Evolutionary conservation across 257 asterid genomes (phyloP).

Genomic region (Penstemon barbatus): DNA sequence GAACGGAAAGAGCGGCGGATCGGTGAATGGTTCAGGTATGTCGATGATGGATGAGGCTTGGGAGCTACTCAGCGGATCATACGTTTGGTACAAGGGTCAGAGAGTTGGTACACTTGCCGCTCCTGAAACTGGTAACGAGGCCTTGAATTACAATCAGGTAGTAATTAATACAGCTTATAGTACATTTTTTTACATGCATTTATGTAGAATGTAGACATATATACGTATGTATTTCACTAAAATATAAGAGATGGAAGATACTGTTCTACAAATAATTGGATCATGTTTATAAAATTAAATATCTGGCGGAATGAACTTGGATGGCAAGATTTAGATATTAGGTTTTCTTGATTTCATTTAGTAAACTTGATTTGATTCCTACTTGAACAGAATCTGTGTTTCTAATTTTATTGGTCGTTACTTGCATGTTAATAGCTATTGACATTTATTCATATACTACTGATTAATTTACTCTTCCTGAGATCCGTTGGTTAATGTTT

Average conservation of each 20-base stretch:
- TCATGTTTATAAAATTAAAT: too few relatives aligned
- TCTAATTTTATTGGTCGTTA: background rate
- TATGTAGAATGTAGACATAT: background rate
- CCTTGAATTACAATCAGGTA: constrained; percentile 65
- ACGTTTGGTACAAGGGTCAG: constrained; percentile 39
- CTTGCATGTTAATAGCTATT: background rate
- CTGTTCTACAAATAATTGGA: too few relatives aligned
- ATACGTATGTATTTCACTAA: background rate
- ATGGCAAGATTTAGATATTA: background rate
- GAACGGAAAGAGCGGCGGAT: constrained; percentile 23
- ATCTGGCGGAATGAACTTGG: too few relatives aligned
- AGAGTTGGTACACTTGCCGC: constrained; percentile 53
- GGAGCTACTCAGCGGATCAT: constrained; percentile 39
- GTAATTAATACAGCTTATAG: background rate
- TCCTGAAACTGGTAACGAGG: constrained; percentile 39
- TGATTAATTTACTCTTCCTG: background rate
- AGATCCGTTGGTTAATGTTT: too few relatives aligned
- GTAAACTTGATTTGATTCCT: background rate
- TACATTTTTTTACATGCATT: background rate
- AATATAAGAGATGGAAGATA: background rate
- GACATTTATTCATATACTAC: background rate
- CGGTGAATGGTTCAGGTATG: constrained; percentile 30
- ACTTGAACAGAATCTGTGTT: background rate
- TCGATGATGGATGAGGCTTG: constrained; percentile 62
- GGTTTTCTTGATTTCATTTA: background rate